phyloP scores from a whole-genome alignment of 2,329 filamentous ascomycete species.

The Trichophyton equinum region DNA sequence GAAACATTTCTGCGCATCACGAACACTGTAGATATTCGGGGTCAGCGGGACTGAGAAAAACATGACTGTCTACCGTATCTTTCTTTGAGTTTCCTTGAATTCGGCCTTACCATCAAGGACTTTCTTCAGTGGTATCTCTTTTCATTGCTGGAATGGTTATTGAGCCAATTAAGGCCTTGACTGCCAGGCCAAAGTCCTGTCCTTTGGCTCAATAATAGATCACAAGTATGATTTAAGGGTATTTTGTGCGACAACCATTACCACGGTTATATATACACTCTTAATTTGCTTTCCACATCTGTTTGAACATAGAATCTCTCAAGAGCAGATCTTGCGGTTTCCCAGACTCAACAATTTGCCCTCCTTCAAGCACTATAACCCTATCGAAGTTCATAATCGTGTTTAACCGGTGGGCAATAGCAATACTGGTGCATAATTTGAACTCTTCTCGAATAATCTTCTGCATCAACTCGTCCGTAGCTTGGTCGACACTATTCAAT shows the following conservation, averaged over 20 bases:
- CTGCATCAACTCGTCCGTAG: conserved; percentile 10
- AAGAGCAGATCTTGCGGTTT: background rate
- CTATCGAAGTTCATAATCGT: background rate
- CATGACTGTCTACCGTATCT: too few relatives aligned
- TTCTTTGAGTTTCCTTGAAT: too few relatives aligned
- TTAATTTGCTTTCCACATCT: background rate
- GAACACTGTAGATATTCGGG: too few relatives aligned
- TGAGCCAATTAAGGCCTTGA: too few relatives aligned
- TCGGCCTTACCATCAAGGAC: too few relatives aligned
- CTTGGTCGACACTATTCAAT: conserved; percentile 6
- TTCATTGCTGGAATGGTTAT: background rate
- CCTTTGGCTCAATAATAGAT: background rate
- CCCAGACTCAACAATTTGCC: background rate
- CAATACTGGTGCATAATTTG: conserved; percentile 9
- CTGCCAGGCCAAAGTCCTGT: too few relatives aligned
- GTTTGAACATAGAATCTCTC: background rate
- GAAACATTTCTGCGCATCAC: too few relatives aligned
- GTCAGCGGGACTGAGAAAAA: too few relatives aligned
- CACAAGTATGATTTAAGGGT: background rate
- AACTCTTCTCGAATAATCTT: conserved; percentile 7
- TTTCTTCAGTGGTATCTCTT: background rate
- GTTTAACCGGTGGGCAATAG: conserved; percentile 6
- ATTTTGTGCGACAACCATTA: background rate
- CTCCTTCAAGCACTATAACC: background rate
- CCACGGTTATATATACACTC: background rate